Conservation (phyloP, 2,329 filamentous ascomycete genomes). For the Neonectria coccinea region DNA sequence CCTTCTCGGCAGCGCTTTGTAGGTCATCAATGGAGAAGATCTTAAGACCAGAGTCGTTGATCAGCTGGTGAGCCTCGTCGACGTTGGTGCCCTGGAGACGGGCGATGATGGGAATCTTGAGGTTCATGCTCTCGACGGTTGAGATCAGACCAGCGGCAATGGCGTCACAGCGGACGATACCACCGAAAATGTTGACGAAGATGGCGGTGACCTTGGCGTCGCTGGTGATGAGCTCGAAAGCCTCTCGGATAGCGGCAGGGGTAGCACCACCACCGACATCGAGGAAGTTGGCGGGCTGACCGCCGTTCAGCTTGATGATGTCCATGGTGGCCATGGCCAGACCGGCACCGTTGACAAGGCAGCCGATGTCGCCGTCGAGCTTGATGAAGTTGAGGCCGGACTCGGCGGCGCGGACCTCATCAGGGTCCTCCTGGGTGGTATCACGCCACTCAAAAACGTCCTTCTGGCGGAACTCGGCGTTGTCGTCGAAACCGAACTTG, state of each 20-base stretch:
- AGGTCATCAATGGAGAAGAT: slow-evolving; percentile 99
- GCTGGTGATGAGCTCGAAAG: slow-evolving; percentile 98
- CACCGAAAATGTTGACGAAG: slow-evolving; percentile 99
- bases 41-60: slow-evolving; percentile 98
- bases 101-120: slow-evolving; percentile 96
- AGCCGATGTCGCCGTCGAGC: slow-evolving; percentile 98
- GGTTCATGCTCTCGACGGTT: slow-evolving; percentile 93
- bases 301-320: slow-evolving; percentile 99
- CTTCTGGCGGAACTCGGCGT: slow-evolving; percentile 98
- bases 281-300: slow-evolving; percentile 96
- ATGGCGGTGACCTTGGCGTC: slow-evolving; percentile 98
- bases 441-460: slow-evolving; percentile 96
- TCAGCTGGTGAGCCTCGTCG: slow-evolving; percentile 89
- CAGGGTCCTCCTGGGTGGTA: slow-evolving; percentile 92
- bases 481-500: slow-evolving; percentile 99
- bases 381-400: slow-evolving; percentile 99
- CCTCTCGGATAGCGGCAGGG: slow-evolving; percentile 94
- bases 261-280: slow-evolving; percentile 98
- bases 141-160: slow-evolving; percentile 97
- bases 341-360: slow-evolving; percentile 98
- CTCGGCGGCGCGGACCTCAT: slow-evolving; percentile 96
- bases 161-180: slow-evolving; percentile 97
- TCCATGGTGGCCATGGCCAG: slow-evolving; percentile 99
- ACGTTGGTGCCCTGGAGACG: slow-evolving; percentile 99
- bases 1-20: slow-evolving; percentile 96